Conservation (phyloP, 805 yeast genomes). For the Saccharomycopsis malanga region DNA sequence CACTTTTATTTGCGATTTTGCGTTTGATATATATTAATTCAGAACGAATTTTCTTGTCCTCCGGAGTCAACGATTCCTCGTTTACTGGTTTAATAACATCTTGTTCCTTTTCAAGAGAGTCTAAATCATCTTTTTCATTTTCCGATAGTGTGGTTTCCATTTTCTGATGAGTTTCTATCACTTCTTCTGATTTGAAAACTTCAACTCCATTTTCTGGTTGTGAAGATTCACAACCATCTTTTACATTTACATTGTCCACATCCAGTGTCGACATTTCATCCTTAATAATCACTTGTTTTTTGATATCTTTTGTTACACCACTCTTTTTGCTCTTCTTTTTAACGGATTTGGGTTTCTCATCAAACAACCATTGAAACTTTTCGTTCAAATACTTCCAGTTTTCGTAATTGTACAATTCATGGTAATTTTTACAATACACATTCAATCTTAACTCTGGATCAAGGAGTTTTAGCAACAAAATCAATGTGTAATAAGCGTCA, state of each 20-base stretch:
- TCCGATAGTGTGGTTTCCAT: background rate
- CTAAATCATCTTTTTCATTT: background rate
- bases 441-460: conserved; percentile 37
- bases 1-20: background rate
- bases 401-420: conserved; percentile 6
- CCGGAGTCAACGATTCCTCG: background rate
- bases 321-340: no score
- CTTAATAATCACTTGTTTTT: no score
- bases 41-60: background rate
- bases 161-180: no score
- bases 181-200: background rate
- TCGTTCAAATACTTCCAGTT: background rate
- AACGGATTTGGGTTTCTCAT: background rate
- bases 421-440: conserved; percentile 19
- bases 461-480: conserved; percentile 41
- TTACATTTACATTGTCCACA: no score
- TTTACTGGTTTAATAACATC: background rate
- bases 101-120: background rate
- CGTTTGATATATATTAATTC: background rate
- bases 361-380: background rate
- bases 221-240: no score
- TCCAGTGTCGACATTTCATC: no score
- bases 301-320: no score
- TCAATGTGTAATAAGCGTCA: conserved; percentile 58
- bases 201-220: background rate